Conservation (phyloP, 139 green algal species). For the Penium margaritaceum region DNA sequence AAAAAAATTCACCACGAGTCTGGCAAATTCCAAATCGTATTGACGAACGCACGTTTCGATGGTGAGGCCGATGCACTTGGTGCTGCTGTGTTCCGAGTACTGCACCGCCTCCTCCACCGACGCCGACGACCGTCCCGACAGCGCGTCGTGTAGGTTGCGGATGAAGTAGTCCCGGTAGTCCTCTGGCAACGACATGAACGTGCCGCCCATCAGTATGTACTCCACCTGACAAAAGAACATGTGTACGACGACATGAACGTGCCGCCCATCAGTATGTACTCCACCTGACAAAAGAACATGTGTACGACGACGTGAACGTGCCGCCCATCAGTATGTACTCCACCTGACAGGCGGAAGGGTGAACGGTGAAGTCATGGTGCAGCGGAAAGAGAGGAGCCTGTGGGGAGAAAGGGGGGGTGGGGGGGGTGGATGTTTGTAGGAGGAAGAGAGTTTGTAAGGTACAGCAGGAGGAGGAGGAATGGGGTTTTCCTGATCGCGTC, state of each 20-base stretch:
- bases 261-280: conserved; percentile 98
- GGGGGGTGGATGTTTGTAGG: too few relatives aligned
- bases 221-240: conserved; percentile 64
- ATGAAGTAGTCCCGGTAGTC: conserved; percentile 97
- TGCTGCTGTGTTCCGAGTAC: conserved; percentile 46
- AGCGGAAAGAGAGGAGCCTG: too few relatives aligned
- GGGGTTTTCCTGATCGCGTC: too few relatives aligned
- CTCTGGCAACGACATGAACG: conserved; percentile 89
- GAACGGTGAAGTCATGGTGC: conserved; percentile 95
- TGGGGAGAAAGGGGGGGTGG: too few relatives aligned
- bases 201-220: conserved; percentile 98
- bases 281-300: conserved; percentile 56
- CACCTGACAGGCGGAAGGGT: too few relatives aligned
- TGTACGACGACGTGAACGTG: conserved; percentile 91
- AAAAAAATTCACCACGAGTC: not conserved
- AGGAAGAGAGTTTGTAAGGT: too few relatives aligned
- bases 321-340: conserved; percentile 99
- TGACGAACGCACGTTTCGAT: conserved; percentile 86
- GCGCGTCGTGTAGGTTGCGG: conserved; percentile 87
- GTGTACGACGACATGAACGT: conserved; percentile 83
- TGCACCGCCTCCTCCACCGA: conserved; percentile 61
- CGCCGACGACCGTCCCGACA: conserved; percentile 67
- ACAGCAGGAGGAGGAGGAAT: too few relatives aligned
- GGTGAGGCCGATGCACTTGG: conserved; percentile 89
- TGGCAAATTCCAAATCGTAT: too few relatives aligned